These are phyloP conservation scores for Harringtonia aguacate DNA, from an alignment of 2,329 filamentous ascomycete genomes.

Conservation along the genomic window DNA sequence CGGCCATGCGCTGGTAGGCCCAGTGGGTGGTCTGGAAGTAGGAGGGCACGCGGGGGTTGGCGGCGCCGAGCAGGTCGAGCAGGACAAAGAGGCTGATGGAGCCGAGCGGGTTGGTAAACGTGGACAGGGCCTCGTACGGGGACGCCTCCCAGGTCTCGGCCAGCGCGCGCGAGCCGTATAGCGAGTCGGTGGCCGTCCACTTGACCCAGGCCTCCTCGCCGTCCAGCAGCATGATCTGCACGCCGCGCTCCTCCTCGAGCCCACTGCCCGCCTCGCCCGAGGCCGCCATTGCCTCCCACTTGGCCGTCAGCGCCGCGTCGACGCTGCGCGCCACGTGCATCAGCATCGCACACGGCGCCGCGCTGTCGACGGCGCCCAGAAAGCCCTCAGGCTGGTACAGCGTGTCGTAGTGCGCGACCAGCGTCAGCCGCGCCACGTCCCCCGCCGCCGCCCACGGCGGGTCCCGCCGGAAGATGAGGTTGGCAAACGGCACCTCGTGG, in stretches of 20 bases:
- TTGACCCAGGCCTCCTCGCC: slow-evolving; percentile 83
- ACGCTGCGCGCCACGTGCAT: slow-evolving; percentile 76
- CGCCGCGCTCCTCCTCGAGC: slow-evolving; percentile 66
- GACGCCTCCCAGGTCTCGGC: slow-evolving; percentile 71
- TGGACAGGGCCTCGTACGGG: slow-evolving; percentile 59
- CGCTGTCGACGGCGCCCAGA: slow-evolving; percentile 87
- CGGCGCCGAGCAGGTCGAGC: slow-evolving; percentile 48
- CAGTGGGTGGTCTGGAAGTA: slow-evolving; percentile 71
- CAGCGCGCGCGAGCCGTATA: slow-evolving; percentile 79
- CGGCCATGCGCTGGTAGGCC: slow-evolving; percentile 61
- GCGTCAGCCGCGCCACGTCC: slow-evolving; percentile 68
- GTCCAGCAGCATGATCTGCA: slow-evolving; percentile 85
- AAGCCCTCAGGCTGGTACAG: slow-evolving; percentile 74
- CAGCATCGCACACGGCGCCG: slow-evolving; percentile 87
- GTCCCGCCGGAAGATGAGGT: slow-evolving; percentile 77
- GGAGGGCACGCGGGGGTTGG: slow-evolving; percentile 57
- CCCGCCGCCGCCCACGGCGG: slow-evolving; percentile 70
- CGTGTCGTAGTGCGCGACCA: slow-evolving; percentile 92
- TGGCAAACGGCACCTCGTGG: slow-evolving; percentile 68
- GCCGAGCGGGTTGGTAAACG: slow-evolving; percentile 61
- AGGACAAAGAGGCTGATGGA: slow-evolving; percentile 63
- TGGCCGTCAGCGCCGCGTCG: slow-evolving; percentile 66
- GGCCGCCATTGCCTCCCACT: slow-evolving; percentile 65
- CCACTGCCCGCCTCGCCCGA: slow-evolving; percentile 40
- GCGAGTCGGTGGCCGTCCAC: slow-evolving; percentile 73